Evolutionary conservation across 2,329 filamentous ascomycete species (phyloP).

Genomic region (Pseudodiploospora longispora): DNA sequence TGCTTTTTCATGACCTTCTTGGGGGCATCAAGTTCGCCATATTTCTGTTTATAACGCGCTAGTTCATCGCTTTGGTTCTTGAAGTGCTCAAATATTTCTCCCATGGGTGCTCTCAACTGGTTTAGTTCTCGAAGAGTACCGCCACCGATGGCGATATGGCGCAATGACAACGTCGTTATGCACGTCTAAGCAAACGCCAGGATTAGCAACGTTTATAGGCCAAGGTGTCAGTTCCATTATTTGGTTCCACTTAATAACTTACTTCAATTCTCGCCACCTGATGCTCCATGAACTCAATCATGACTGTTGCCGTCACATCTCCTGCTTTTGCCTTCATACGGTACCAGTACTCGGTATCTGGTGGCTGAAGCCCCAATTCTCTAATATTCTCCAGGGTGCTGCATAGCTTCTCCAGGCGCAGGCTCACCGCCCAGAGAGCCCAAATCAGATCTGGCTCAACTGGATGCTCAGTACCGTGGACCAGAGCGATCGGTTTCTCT

Average conservation of each 20-base stretch:
- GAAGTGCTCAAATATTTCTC: conserved; percentile 57
- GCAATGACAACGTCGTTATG: conserved; percentile 67
- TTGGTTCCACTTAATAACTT: conserved; percentile 30
- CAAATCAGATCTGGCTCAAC: conserved; percentile 83
- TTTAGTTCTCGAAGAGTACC: conserved; percentile 54
- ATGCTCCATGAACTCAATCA: conserved; percentile 87
- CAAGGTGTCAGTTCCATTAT: neutral
- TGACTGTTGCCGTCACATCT: conserved; percentile 79
- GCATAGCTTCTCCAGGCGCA: conserved; percentile 89
- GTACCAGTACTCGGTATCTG: conserved; percentile 77
- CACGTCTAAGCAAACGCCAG: conserved; percentile 52
- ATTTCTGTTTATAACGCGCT: conserved; percentile 48
- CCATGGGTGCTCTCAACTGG: conserved; percentile 71
- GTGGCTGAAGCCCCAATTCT: conserved; percentile 58
- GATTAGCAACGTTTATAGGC: neutral
- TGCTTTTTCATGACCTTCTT: conserved; percentile 16
- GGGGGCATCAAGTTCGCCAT: conserved; percentile 32
- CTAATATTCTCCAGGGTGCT: conserved; percentile 70
- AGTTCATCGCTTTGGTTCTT: conserved; percentile 56
- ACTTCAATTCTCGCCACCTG: conserved; percentile 96
- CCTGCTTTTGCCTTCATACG: conserved; percentile 58
- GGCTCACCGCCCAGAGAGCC: conserved; percentile 80
- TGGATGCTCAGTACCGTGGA: conserved; percentile 55
- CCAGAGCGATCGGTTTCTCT: conserved; percentile 53
- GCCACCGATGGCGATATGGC: conserved; percentile 69